phyloP scores from a whole-genome alignment of 371 early-diverging fungal genomes.

The Apophysomyces sp. region DNA sequence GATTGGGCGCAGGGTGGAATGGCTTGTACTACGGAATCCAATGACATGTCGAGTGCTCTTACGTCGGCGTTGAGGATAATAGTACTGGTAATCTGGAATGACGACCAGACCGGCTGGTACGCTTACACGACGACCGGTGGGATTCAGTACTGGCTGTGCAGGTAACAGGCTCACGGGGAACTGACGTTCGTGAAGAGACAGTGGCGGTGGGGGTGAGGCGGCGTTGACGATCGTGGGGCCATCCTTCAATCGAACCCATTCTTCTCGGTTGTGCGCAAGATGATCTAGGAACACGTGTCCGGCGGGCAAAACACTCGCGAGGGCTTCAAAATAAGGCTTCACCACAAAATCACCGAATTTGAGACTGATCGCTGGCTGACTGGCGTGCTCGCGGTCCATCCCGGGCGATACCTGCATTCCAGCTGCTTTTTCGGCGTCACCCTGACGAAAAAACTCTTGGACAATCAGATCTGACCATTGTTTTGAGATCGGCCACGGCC shows the following conservation, averaged over 20 bases:
- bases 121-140: constrained; percentile 25
- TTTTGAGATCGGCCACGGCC: constrained; percentile 74
- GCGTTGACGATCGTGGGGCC: neutral
- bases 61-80: neutral
- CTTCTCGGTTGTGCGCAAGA: constrained; percentile 6
- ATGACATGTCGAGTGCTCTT: neutral
- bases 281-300: constrained; percentile 19
- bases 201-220: constrained; percentile 3
- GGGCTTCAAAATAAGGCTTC: constrained; percentile 68
- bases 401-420: constrained; percentile 71
- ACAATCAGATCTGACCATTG: constrained; percentile 79
- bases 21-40: neutral
- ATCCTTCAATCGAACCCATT: constrained; percentile 12
- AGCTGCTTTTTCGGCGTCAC: constrained; percentile 66
- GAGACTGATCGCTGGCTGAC: constrained; percentile 65
- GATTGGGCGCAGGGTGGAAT: neutral
- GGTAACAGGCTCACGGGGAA: constrained; percentile 5
- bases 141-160: neutral
- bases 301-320: constrained; percentile 62
- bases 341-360: constrained; percentile 76
- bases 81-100: constrained; percentile 17
- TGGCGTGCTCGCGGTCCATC: constrained; percentile 69
- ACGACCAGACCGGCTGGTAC: constrained; percentile 30
- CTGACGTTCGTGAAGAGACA: constrained; percentile 4
- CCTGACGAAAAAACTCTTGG: constrained; percentile 76